Evolutionary conservation across 805 yeast species (phyloP).

Genomic region (Starmerella sirachaensis): DNA sequence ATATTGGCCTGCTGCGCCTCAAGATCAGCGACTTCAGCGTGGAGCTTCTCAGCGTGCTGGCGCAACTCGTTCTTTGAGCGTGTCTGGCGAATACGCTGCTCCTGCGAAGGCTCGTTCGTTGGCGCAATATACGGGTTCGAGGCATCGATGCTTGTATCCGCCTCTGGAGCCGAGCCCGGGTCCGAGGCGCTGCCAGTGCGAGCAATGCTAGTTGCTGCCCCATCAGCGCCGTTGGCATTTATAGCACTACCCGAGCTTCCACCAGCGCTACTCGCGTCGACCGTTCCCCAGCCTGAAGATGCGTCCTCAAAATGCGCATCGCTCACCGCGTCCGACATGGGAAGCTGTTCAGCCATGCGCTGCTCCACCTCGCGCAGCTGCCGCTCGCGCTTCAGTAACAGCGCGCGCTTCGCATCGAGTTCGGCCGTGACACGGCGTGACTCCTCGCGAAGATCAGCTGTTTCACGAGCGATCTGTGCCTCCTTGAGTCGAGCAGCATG

Average conservation of each 20-base stretch:
- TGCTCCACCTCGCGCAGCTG: slow-evolving; percentile 32
- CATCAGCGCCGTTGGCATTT: too few species aligned
- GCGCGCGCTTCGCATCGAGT: slow-evolving; percentile 29
- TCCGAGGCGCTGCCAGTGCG: background rate
- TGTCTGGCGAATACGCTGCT: slow-evolving; percentile 12
- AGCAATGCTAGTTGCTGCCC: too few species aligned
- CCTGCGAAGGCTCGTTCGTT: background rate
- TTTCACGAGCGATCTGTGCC: slow-evolving; percentile 33
- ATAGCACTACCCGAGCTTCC: too few species aligned
- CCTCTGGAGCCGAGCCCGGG: background rate
- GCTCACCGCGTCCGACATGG: background rate
- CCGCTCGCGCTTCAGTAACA: slow-evolving; percentile 30
- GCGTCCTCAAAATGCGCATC: background rate
- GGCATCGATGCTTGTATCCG: background rate
- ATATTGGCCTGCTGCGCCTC: slow-evolving; percentile 13
- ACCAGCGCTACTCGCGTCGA: too few species aligned
- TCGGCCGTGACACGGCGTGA: slow-evolving; percentile 31
- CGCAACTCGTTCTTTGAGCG: slow-evolving; percentile 15
- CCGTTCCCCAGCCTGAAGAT: too few species aligned
- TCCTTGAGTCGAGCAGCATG: slow-evolving; percentile 32
- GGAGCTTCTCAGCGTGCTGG: slow-evolving; percentile 13
- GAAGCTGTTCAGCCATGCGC: slow-evolving; percentile 19
- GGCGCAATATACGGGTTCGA: background rate
- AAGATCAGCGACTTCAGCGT: slow-evolving; percentile 17
- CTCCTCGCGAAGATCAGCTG: slow-evolving; percentile 29